Evolutionary conservation across 2,329 filamentous ascomycete genomes (phyloP).

Genomic region (Cryphonectria naterciae): DNA sequence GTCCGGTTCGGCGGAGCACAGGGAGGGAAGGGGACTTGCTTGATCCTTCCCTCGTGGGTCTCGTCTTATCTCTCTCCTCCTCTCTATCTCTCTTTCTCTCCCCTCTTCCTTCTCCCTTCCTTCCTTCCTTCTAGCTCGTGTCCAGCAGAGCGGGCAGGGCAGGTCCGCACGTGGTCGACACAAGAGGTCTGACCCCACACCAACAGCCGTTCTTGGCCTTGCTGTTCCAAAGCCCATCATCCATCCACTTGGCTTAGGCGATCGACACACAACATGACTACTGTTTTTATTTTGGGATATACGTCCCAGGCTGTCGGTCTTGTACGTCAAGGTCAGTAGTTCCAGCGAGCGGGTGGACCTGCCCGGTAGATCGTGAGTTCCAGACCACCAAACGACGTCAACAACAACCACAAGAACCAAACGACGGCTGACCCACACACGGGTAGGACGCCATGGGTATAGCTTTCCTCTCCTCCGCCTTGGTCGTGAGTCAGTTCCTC

Average conservation of each 20-base stretch:
- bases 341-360: too few species aligned
- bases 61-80: not conserved
- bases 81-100: too few species aligned
- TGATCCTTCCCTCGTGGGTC: not conserved
- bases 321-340: too few species aligned
- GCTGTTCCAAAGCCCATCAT: too few species aligned
- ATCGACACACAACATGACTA: too few species aligned
- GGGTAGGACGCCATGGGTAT: not conserved
- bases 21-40: not conserved
- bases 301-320: too few species aligned
- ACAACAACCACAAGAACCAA: not conserved
- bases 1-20: not conserved
- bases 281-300: too few species aligned
- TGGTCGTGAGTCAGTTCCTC: not conserved
- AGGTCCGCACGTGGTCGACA: not conserved
- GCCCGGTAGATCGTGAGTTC: not conserved
- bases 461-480: not conserved
- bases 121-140: too few species aligned
- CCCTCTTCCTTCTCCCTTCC: too few species aligned
- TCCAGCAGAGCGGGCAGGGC: too few species aligned
- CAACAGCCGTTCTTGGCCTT: not conserved
- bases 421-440: not conserved
- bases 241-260: too few species aligned
- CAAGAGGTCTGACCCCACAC: not conserved
- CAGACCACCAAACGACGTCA: not conserved